Conservation (phyloP, 73 alveolate species). For the Paramecium tetraurelia region DNA sequence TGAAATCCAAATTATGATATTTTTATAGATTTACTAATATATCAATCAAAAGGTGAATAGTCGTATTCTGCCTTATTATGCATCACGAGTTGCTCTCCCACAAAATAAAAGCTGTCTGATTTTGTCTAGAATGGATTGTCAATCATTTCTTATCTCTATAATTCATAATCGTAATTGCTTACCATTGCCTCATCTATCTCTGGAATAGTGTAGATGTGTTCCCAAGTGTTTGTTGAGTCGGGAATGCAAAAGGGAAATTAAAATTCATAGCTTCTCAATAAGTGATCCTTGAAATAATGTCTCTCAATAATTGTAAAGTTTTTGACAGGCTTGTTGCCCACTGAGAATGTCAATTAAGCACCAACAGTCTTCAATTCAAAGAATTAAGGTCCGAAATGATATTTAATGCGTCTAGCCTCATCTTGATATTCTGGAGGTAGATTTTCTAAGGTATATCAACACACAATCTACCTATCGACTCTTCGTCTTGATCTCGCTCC, state of each 20-base stretch:
- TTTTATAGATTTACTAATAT: background rate
- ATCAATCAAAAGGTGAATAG: slow-evolving; percentile 72
- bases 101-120: slow-evolving; percentile 96
- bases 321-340: slow-evolving; percentile 80
- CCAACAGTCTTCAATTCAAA: slow-evolving; percentile 81
- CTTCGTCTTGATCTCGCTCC: slow-evolving; percentile 66
- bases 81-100: slow-evolving; percentile 90
- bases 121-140: slow-evolving; percentile 91
- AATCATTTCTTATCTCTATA: slow-evolving; percentile 80
- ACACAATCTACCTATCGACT: slow-evolving; percentile 35
- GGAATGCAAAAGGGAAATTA: slow-evolving; percentile 95
- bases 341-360: slow-evolving; percentile 77
- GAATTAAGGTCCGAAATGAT: slow-evolving; percentile 92
- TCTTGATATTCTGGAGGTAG: slow-evolving; percentile 67
- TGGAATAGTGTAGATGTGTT: slow-evolving; percentile 89
- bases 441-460: slow-evolving; percentile 44
- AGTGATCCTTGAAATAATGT: slow-evolving; percentile 86
- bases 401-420: slow-evolving; percentile 81
- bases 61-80: slow-evolving; percentile 95
- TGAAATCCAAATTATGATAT: background rate
- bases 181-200: slow-evolving; percentile 71
- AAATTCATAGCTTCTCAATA: slow-evolving; percentile 84
- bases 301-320: slow-evolving; percentile 92
- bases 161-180: background rate
- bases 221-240: slow-evolving; percentile 94